A percentile compares a stretch with the other conserved stretches of the same genome.
phyloP scores from a whole-genome alignment of 768 basidiomycete genomes.

The Leucocoprinus leucothites region DNA sequence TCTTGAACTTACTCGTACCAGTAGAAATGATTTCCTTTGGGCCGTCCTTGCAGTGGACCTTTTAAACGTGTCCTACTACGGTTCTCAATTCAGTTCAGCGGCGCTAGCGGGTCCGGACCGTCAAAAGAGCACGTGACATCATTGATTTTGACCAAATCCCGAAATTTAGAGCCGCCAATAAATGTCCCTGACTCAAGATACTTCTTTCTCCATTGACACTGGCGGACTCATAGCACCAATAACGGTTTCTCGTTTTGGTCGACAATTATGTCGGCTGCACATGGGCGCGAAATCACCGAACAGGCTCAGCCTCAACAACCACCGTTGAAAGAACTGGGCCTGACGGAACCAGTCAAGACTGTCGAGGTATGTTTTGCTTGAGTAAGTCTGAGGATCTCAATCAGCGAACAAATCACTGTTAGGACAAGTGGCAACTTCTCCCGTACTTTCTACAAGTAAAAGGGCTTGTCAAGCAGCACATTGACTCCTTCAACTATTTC shows the following conservation, averaged over 20 bases:
- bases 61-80: too few relatives aligned
- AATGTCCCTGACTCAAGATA: too few relatives aligned
- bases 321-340: constrained; percentile 73
- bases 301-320: constrained; percentile 57
- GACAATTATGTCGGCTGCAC: neutral
- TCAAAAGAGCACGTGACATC: too few relatives aligned
- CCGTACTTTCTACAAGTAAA: constrained; percentile 98
- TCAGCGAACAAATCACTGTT: constrained; percentile 9
- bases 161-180: too few relatives aligned
- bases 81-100: too few relatives aligned
- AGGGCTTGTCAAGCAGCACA: constrained; percentile 98
- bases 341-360: constrained; percentile 88
- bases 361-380: constrained; percentile 67
- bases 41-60: too few relatives aligned
- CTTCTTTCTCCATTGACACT: neutral
- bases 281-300: constrained; percentile 31
- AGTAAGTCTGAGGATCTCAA: neutral
- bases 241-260: too few relatives aligned
- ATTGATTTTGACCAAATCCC: too few relatives aligned
- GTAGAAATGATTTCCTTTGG: too few relatives aligned
- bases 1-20: too few relatives aligned
- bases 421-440: constrained; percentile 99
- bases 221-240: neutral
- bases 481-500: constrained; percentile 99
- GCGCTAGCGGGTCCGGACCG: too few relatives aligned